phyloP scores from a whole-genome alignment of 129 eudicot genomes.

The Flaveria sonorensis region DNA sequence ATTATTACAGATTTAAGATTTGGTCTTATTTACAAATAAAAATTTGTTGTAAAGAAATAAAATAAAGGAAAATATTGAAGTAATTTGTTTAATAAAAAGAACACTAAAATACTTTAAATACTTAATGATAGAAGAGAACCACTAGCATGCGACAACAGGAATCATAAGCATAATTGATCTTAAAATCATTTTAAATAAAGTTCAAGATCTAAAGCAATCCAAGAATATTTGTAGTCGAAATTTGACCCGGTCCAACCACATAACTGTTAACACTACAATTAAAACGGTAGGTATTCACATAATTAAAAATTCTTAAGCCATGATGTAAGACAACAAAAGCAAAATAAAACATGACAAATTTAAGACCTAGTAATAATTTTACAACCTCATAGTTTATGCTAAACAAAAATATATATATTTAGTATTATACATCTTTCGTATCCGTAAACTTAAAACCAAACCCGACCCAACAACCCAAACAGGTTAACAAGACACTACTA shows the following conservation, averaged over 20 bases:
- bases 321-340: not conserved
- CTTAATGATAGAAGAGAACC: not conserved
- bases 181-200: not conserved
- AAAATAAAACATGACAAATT: not conserved
- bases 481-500: not conserved
- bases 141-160: constrained; percentile 21
- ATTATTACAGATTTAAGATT: too few relatives aligned
- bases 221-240: not conserved
- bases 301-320: not conserved
- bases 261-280: not conserved
- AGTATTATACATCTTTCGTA: constrained; percentile 32
- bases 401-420: constrained; percentile 12
- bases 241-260: not conserved
- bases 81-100: not conserved
- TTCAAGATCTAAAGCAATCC: constrained; percentile 5
- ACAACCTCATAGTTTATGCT: constrained; percentile 19
- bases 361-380: not conserved
- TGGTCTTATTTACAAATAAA: too few relatives aligned
- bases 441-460: not conserved
- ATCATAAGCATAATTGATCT: not conserved
- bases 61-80: not conserved
- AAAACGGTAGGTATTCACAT: not conserved
- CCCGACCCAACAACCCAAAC: constrained; percentile 21
- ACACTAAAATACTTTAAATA: not conserved
- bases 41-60: too few relatives aligned